Evolutionary conservation across 169 alveolate species (phyloP).

Genomic region (Cryptosporidium muris): DNA sequence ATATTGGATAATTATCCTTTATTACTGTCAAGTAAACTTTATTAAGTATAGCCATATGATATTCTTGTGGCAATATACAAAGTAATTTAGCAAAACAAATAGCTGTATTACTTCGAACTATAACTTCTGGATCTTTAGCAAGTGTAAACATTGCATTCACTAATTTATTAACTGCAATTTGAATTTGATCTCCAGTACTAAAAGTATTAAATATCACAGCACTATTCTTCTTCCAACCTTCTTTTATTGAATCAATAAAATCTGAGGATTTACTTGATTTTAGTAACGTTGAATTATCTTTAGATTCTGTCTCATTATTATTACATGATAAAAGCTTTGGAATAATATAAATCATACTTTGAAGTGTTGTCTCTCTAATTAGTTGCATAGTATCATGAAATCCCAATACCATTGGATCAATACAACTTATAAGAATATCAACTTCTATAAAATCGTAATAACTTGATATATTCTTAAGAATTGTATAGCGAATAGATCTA

Average conservation of each 20-base stretch:
- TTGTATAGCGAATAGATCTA: constrained; percentile 59
- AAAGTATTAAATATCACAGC: constrained; percentile 62
- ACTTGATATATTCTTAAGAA: constrained; percentile 48
- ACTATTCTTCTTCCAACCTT: constrained; percentile 61
- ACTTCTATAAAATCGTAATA: constrained; percentile 15
- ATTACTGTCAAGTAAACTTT: constrained; percentile 14
- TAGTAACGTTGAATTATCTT: background rate
- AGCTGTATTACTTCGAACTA: constrained; percentile 57
- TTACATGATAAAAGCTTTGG: constrained; percentile 32
- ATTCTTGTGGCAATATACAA: constrained; percentile 41
- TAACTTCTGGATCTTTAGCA: constrained; percentile 52
- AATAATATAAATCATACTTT: constrained; percentile 59
- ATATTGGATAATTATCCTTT: constrained; percentile 63
- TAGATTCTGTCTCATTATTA: background rate
- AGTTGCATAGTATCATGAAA: constrained; percentile 52
- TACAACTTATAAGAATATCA: constrained; percentile 26
- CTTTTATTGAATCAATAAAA: constrained; percentile 59
- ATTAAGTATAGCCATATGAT: constrained; percentile 30
- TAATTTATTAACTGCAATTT: constrained; percentile 40
- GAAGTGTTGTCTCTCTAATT: constrained; percentile 64
- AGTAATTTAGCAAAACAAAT: constrained; percentile 61
- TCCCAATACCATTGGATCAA: constrained; percentile 56
- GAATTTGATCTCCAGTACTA: constrained; percentile 25
- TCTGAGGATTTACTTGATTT: constrained; percentile 16
- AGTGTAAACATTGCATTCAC: constrained; percentile 51